A percentile compares a stretch with the other conserved stretches of the same genome.
Evolutionary conservation across 1,139 yeast species (phyloP).

Genomic region (Diutina neorugosa): DNA sequence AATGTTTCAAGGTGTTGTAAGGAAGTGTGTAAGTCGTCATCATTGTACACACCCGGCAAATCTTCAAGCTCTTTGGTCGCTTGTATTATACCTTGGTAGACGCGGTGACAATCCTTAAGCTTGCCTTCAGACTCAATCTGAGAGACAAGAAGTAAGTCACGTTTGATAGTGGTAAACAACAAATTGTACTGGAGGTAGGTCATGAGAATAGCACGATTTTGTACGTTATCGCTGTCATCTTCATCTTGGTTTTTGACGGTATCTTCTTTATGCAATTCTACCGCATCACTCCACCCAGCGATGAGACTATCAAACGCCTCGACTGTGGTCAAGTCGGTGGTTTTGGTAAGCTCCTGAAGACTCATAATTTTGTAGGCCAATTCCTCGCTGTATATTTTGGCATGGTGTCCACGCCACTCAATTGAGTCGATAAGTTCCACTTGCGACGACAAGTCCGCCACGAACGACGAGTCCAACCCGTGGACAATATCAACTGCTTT

Average conservation of each 20-base stretch:
- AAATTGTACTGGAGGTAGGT: conserved; percentile 66
- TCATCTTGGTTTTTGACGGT: conserved; percentile 24
- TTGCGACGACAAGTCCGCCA: conserved; percentile 18
- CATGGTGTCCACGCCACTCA: conserved; percentile 67
- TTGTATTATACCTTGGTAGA: conserved; percentile 35
- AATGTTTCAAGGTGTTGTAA: conserved; percentile 38
- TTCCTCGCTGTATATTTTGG: conserved; percentile 58
- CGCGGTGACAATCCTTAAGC: conserved; percentile 33
- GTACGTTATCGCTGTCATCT: conserved; percentile 42
- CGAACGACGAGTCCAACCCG: conserved; percentile 27
- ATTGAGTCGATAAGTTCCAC: conserved; percentile 25
- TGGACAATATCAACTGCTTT: conserved; percentile 27
- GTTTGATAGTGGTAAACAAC: conserved; percentile 52
- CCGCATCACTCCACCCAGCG: conserved; percentile 24
- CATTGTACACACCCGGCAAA: conserved; percentile 85
- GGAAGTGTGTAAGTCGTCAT: conserved; percentile 50
- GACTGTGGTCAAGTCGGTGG: conserved; percentile 13
- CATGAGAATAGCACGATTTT: conserved; percentile 61
- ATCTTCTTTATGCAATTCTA: conserved; percentile 17
- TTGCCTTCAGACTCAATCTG: conserved; percentile 14
- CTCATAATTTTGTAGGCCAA: conserved; percentile 48
- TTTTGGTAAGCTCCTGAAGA: conserved; percentile 14
- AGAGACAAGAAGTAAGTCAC: conserved; percentile 36
- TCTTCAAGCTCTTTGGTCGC: conserved; percentile 42
- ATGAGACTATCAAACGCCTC: neutral